phyloP scores from a whole-genome alignment of 192 early-diverging fungal species.

The Mortierella claussenii region DNA sequence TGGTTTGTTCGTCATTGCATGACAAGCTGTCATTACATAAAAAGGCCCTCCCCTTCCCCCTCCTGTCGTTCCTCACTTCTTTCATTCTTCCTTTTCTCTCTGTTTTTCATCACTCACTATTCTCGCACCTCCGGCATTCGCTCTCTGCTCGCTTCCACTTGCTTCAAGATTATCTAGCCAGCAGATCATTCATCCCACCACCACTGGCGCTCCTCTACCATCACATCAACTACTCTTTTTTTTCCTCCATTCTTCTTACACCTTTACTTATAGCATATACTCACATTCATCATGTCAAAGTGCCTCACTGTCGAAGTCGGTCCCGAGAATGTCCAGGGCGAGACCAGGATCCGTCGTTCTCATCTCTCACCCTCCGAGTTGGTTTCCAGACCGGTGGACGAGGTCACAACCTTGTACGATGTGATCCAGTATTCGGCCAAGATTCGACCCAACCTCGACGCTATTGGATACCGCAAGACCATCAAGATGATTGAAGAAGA shows the following conservation, averaged over 20 bases:
- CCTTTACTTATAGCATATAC: neutral
- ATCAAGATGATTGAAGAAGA: conserved; percentile 73
- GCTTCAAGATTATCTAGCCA: neutral
- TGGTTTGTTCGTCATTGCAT: too few relatives aligned
- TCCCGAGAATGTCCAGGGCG: conserved; percentile 20
- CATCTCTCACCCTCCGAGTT: conserved; percentile 33
- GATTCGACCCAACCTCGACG: conserved; percentile 63
- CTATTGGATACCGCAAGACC: conserved; percentile 75
- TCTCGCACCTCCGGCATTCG: too few relatives aligned
- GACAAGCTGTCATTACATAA: too few relatives aligned
- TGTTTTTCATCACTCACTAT: neutral
- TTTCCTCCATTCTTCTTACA: neutral
- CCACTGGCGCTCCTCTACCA: neutral
- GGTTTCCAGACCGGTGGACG: conserved; percentile 22
- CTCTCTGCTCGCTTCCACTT: too few relatives aligned
- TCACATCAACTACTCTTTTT: too few relatives aligned
- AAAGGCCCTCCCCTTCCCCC: too few relatives aligned
- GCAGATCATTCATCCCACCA: neutral
- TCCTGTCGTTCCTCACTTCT: too few relatives aligned
- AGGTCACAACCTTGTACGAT: conserved; percentile 74
- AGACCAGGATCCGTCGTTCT: conserved; percentile 55
- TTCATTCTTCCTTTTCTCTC: too few relatives aligned
- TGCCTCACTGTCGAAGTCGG: conserved; percentile 26
- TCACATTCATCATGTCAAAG: conserved; percentile 19
- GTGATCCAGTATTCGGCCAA: conserved; percentile 65